These are phyloP conservation scores for Erythrophleum ivorense DNA, from an alignment of 331 rosid species.

Conservation along the genomic window DNA sequence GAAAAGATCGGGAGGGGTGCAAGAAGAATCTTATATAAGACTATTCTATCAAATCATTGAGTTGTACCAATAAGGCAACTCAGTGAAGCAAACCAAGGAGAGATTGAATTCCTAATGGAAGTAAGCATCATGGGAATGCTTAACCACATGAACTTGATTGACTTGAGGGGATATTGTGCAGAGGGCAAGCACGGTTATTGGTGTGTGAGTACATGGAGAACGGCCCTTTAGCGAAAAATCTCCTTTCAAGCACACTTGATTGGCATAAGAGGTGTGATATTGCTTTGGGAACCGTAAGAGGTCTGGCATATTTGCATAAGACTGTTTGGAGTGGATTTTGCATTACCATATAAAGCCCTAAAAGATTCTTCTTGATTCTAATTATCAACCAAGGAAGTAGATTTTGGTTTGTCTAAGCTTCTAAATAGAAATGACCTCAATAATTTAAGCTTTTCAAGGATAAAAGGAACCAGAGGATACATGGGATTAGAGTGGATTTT, in stretches of 20 bases:
- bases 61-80: conserved; percentile 45
- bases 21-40: conserved; percentile 52
- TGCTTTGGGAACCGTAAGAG: conserved; percentile 40
- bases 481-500: background rate
- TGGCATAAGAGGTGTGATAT: conserved; percentile 43
- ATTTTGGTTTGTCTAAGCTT: conserved; percentile 31
- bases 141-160: conserved; percentile 46
- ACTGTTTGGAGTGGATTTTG: conserved; percentile 36
- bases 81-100: conserved; percentile 41
- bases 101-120: conserved; percentile 47
- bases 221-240: conserved; percentile 40
- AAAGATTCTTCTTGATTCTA: conserved; percentile 12
- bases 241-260: conserved; percentile 26
- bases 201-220: conserved; percentile 48
- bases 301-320: conserved; percentile 22
- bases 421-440: background rate
- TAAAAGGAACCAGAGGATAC: background rate
- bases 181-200: conserved; percentile 45
- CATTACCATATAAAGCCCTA: conserved; percentile 32
- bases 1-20: conserved; percentile 52
- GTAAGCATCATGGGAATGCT: conserved; percentile 44
- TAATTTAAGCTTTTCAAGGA: background rate
- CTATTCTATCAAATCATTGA: conserved; percentile 30
- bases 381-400: conserved; percentile 16
- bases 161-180: conserved; percentile 50